These are phyloP conservation scores for Gaultheria prostrata DNA, from an alignment of 148 eudicot genomes.

Conservation along the genomic window DNA sequence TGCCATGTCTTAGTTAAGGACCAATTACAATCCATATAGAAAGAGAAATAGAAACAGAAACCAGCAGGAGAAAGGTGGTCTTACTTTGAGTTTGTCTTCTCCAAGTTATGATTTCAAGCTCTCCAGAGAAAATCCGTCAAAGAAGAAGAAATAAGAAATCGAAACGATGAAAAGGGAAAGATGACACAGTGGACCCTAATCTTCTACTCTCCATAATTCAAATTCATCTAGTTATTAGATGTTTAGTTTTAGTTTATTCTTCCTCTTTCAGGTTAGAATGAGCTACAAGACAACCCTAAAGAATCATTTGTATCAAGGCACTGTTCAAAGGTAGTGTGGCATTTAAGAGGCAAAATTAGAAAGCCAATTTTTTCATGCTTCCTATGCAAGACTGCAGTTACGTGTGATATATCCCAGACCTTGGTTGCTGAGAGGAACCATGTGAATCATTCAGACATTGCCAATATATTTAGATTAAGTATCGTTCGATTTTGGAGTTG, in stretches of 20 bases:
- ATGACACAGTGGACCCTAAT: not conserved
- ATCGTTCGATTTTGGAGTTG: not conserved
- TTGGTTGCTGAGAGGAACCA: not conserved
- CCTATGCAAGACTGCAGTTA: not conserved
- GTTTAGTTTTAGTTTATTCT: not conserved
- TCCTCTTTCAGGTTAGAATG: not conserved
- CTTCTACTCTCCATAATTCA: not conserved
- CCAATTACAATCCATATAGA: not conserved
- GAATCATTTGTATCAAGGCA: not conserved
- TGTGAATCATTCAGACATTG: not conserved
- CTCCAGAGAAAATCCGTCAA: slow-evolving; percentile 34
- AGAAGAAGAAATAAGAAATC: not conserved
- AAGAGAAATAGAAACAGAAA: not conserved
- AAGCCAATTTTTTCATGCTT: not conserved
- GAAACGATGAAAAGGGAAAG: not conserved
- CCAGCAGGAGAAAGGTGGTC: slow-evolving; percentile 9
- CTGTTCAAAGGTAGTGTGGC: not conserved
- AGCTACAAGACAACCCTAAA: not conserved
- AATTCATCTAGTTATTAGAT: not conserved
- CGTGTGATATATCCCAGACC: not conserved
- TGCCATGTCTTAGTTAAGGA: not conserved
- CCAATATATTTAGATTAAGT: not conserved
- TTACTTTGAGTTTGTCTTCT: slow-evolving; percentile 88
- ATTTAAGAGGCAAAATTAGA: not conserved
- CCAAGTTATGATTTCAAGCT: slow-evolving; percentile 83